phyloP scores from a whole-genome alignment of 805 yeast genomes.

The Kodamaea jinghongensis region DNA sequence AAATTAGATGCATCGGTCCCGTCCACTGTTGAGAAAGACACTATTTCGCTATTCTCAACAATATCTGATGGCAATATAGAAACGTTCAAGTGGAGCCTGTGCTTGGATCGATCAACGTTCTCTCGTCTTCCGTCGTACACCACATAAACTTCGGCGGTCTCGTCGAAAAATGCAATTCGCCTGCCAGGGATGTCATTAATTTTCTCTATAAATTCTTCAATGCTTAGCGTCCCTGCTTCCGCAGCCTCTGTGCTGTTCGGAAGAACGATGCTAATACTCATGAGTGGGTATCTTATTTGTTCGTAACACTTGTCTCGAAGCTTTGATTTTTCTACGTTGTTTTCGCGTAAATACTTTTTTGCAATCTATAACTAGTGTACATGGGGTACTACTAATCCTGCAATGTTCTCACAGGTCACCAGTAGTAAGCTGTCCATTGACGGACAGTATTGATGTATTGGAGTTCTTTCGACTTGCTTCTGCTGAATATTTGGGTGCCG shows the following conservation, averaged over 20 bases:
- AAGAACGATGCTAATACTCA: constrained; percentile 12
- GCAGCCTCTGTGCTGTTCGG: constrained; percentile 9
- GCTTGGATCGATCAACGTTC: constrained; percentile 6
- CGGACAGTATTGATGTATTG: too few relatives aligned
- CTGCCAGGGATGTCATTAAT: constrained; percentile 10
- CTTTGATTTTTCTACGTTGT: not conserved
- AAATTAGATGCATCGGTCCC: constrained; percentile 6
- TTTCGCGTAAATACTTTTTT: too few relatives aligned
- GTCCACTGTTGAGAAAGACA: constrained; percentile 3
- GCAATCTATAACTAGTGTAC: too few relatives aligned
- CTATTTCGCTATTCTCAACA: constrained; percentile 5
- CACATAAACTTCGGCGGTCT: constrained; percentile 27
- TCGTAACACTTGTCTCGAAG: not conserved
- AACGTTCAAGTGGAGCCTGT: constrained; percentile 17
- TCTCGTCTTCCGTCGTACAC: constrained; percentile 14
- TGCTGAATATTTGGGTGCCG: too few relatives aligned
- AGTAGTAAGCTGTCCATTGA: too few relatives aligned
- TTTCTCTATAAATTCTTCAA: not conserved
- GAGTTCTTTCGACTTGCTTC: too few relatives aligned
- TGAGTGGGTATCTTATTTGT: not conserved
- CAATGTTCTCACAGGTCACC: too few relatives aligned
- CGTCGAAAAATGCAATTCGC: constrained; percentile 31
- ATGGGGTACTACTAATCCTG: too few relatives aligned
- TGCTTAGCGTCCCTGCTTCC: not conserved
- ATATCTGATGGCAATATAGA: constrained; percentile 20